phyloP scores from a whole-genome alignment of 805 yeast species.

The Candida odintsovae region DNA sequence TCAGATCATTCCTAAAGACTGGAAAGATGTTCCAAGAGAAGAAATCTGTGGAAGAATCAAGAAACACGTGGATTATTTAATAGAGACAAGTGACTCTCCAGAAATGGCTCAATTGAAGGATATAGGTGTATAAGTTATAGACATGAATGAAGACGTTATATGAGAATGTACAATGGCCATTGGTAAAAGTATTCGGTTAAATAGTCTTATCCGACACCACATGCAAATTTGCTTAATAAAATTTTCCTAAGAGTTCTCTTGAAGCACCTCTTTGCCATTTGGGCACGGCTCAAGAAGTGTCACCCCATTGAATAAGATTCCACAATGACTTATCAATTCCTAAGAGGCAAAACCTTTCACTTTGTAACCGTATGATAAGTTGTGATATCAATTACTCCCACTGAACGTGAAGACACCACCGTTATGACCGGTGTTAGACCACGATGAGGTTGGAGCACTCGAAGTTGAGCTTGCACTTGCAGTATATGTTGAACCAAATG shows the following conservation, averaged over 20 bases:
- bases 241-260: too few species aligned
- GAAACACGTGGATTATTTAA: conserved; percentile 23
- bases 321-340: too few species aligned
- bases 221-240: too few species aligned
- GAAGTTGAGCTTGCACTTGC: neutral
- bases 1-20: conserved; percentile 19
- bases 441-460: neutral
- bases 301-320: too few species aligned
- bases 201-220: too few species aligned
- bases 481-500: neutral
- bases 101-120: conserved; percentile 21
- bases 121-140: conserved; percentile 12
- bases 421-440: neutral
- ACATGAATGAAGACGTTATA: neutral
- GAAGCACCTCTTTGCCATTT: too few species aligned
- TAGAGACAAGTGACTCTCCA: conserved; percentile 24
- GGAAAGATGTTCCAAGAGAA: conserved; percentile 18
- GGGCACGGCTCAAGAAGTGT: too few species aligned
- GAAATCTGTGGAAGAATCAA: conserved; percentile 20
- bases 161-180: too few species aligned
- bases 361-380: too few species aligned
- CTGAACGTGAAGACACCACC: neutral
- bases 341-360: too few species aligned
- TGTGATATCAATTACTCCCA: neutral
- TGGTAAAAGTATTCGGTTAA: too few species aligned